phyloP scores from a whole-genome alignment of 176 grass and related monocot species.

The Paspalum notatum region DNA sequence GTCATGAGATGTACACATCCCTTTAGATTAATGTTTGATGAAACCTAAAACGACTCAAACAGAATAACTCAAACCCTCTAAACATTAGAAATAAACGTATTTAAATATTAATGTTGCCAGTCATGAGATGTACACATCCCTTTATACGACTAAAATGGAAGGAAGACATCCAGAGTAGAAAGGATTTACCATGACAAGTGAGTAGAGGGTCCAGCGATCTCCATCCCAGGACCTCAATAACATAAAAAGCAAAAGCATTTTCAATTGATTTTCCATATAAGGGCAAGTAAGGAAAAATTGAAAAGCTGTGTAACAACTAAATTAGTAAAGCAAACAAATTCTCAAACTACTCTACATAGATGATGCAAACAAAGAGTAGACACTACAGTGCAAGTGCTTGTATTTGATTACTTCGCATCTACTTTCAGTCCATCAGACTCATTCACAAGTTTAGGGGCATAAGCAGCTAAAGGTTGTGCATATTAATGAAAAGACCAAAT shows the following conservation, averaged over 20 bases:
- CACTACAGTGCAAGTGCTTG: background rate
- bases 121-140: background rate
- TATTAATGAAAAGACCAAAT: background rate
- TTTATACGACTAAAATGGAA: constrained; percentile 16
- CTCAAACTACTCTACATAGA: background rate
- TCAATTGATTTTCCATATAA: constrained; percentile 39
- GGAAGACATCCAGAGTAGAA: constrained; percentile 22
- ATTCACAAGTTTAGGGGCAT: background rate
- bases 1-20: background rate
- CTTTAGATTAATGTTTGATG: background rate
- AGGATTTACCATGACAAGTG: constrained; percentile 61
- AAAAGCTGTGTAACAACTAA: background rate
- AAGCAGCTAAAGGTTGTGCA: background rate
- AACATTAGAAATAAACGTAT: background rate
- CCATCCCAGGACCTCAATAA: constrained; percentile 67
- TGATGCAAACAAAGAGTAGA: background rate
- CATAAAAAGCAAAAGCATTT: constrained; percentile 75
- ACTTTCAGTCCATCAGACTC: background rate
- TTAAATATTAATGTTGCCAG: background rate
- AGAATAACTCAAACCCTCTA: background rate
- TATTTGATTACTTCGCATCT: constrained; percentile 18
- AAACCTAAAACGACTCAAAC: constrained; percentile 15
- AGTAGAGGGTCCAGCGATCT: constrained; percentile 56
- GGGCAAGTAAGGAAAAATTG: constrained; percentile 16
- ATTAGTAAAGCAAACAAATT: constrained; percentile 12